phyloP scores from a whole-genome alignment of 108 stramenopile species.

The Fragilaria radians region DNA sequence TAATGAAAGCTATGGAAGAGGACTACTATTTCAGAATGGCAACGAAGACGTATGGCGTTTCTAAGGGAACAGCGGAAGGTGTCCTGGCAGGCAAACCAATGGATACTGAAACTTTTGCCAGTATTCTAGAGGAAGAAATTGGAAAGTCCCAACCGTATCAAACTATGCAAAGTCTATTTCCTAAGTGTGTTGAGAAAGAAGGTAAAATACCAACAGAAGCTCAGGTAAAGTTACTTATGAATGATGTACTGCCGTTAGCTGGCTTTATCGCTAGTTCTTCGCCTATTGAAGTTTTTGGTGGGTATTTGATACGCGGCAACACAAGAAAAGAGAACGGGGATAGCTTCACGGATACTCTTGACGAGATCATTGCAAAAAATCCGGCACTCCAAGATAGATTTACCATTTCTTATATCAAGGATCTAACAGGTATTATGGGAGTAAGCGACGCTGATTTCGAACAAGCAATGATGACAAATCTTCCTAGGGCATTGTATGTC shows the following conservation, averaged over 20 bases:
- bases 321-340: slow-evolving; percentile 46
- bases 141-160: not conserved
- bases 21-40: slow-evolving; percentile 36
- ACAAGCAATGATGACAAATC: not conserved
- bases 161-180: slow-evolving; percentile 32
- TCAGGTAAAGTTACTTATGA: slow-evolving; percentile 39
- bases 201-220: slow-evolving; percentile 38
- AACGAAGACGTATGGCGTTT: slow-evolving; percentile 7
- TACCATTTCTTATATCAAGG: slow-evolving; percentile 43
- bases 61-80: slow-evolving; percentile 15
- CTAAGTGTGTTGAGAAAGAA: slow-evolving; percentile 61
- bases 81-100: not conserved
- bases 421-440: slow-evolving; percentile 29
- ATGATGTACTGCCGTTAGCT: slow-evolving; percentile 51
- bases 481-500: slow-evolving; percentile 54
- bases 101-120: not conserved
- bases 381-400: slow-evolving; percentile 41
- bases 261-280: slow-evolving; percentile 37
- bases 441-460: slow-evolving; percentile 28
- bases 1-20: slow-evolving; percentile 40
- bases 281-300: slow-evolving; percentile 53
- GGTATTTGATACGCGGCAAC: slow-evolving; percentile 56
- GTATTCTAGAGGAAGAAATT: not conserved
- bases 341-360: slow-evolving; percentile 61
- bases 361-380: slow-evolving; percentile 39